Percentiles rank a stretch among this genome's conserved stretches.
Conservation (phyloP, 768 basidiomycete species). For the Amanita rubescens region DNA sequence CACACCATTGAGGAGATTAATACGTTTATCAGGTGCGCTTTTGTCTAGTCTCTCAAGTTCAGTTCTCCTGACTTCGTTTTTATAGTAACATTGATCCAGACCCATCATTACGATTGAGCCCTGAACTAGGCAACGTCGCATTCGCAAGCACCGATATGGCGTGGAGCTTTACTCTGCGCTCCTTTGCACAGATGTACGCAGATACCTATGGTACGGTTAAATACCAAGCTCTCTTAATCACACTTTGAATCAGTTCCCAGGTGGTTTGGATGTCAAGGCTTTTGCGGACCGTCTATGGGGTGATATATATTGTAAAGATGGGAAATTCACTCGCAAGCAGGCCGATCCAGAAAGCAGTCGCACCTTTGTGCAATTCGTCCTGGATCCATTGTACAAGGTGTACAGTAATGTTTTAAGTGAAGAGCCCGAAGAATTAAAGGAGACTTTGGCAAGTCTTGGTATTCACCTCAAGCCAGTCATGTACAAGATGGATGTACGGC, state of each 20-base stretch:
- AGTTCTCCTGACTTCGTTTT: constrained; percentile 1
- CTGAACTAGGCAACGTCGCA: constrained; percentile 93
- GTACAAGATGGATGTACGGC: constrained; percentile 99
- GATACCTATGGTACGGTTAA: constrained; percentile 70
- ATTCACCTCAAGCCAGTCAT: constrained; percentile 87
- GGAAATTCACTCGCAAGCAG: constrained; percentile 86
- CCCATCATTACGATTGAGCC: constrained; percentile 82
- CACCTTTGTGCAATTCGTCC: constrained; percentile 91
- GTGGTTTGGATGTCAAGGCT: constrained; percentile 70
- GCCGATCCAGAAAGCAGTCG: constrained; percentile 72
- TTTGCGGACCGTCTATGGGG: constrained; percentile 96
- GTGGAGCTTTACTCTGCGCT: constrained; percentile 93
- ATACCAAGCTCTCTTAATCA: not conserved
- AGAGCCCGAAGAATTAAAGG: constrained; percentile 81
- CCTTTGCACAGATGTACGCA: constrained; percentile 95
- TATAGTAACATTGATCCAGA: constrained; percentile 77
- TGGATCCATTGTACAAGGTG: constrained; percentile 95
- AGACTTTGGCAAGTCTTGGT: constrained; percentile 67
- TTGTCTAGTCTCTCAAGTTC: not conserved
- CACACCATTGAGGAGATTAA: constrained; percentile 99
- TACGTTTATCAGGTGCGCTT: constrained; percentile 78
- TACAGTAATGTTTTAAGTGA: constrained; percentile 94
- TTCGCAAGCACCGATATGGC: constrained; percentile 97
- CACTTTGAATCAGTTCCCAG: constrained; percentile 25
- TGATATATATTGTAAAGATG: constrained; percentile 88